Base-by-base conservation (phyloP, 305 asterid species). In the Rubia balearica region DNA sequence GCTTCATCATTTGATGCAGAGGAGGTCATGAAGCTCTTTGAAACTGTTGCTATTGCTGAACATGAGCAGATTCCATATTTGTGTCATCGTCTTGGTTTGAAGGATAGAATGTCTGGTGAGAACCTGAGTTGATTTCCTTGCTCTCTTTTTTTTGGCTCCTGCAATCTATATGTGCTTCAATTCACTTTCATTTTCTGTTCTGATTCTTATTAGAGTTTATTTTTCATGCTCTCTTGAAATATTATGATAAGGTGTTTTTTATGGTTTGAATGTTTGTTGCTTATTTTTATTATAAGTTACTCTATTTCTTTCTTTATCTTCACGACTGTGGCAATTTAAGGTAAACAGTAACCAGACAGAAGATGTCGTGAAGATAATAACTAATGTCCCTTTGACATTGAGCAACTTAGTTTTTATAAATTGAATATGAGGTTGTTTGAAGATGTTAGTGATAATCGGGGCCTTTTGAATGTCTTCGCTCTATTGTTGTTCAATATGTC, bases 1-100 rank as follows among this genome's bases (percentile, higher is more conserved):
- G 78, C 77, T 41, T 80, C 85, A 62, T 74, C 36, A 76, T 88
- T 85, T 71, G 83, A 74, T 64, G 57, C 56, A 59, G 75, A 80
- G 33, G 83, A 84, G 78, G 61, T 83, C 73, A 8, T 78, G 17
- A 61, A 71, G 48, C 74, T 72, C 36, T 65, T 87, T 76, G 75
- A 8, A 77, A 67, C 74, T 73, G 80, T 78, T 19, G 2, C 57
- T 51, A 21, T 51, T 33, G 79, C 75, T 64, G 68, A 70, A 72
- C 78, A 76, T 62, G 74, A 55, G 45, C 70, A 68, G 73, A 61
- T 74, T 13, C 75, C 76, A 12, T 72, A 72, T 21, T 72, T 79
- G 59, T 75, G 82, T 71, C 40, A 62, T 38, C 68, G 46, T 42
- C 83, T 73, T 75, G 77, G 75, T 65, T 42, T 55, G 80, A 76